Percentiles rank a stretch among this genome's conserved stretches.
Conservation (phyloP, 192 early-diverging fungal genomes). For the Backusella luteola region DNA sequence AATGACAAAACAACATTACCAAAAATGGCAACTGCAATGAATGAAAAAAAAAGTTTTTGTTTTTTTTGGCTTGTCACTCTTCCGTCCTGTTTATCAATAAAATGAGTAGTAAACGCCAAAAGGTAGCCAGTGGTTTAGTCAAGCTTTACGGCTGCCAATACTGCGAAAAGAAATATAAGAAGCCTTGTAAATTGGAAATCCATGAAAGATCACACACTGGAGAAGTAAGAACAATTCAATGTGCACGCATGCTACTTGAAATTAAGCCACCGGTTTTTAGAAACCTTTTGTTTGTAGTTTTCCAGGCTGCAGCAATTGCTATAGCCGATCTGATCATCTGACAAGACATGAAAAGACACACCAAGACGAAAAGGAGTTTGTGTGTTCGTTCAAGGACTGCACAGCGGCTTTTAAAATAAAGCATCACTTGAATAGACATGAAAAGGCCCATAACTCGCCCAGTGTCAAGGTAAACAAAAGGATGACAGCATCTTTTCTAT, state of each 20-base stretch:
- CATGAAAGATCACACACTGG: conserved; percentile 13
- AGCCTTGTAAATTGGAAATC: background rate
- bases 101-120: background rate
- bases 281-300: background rate
- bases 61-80: background rate
- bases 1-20: too few relatives aligned
- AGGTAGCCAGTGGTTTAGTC: background rate
- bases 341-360: conserved; percentile 1
- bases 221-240: background rate
- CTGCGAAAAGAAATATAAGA: background rate
- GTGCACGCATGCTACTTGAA: background rate
- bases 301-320: background rate
- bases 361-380: background rate
- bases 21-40: too few relatives aligned
- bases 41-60: background rate
- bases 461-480: background rate
- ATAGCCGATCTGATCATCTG: conserved; percentile 2
- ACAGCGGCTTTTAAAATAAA: conserved; percentile 1
- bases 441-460: background rate
- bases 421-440: conserved; percentile 6
- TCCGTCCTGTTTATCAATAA: background rate
- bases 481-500: background rate
- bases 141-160: background rate
- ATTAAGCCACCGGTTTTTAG: background rate
- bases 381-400: background rate